A percentile compares a stretch with the other conserved stretches of the same genome.
These are phyloP conservation scores for Pyrenopolyporus hunteri DNA, from an alignment of 495 filamentous ascomycete genomes.

Conservation along the genomic window DNA sequence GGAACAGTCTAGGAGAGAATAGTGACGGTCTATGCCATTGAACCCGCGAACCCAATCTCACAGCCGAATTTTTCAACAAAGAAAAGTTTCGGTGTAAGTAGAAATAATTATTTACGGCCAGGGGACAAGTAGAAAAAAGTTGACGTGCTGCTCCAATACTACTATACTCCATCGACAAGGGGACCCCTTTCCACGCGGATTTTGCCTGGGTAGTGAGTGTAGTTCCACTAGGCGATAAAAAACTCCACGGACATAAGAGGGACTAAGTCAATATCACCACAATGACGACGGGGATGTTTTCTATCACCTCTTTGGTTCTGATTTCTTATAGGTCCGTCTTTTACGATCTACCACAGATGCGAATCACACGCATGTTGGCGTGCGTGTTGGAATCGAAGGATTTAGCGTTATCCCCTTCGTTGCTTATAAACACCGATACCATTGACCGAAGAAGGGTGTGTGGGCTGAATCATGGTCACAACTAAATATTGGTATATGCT, in stretches of 20 bases:
- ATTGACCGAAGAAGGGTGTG: too few relatives aligned
- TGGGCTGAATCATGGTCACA: too few relatives aligned
- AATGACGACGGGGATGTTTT: too few relatives aligned
- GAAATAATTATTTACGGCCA: not conserved
- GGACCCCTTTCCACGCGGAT: too few relatives aligned
- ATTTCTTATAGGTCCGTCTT: conserved; percentile 3
- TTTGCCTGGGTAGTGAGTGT: too few relatives aligned
- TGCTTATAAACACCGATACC: not conserved
- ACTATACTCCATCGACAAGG: too few relatives aligned
- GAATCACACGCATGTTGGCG: conserved; percentile 14
- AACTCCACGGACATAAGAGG: conserved; percentile 1
- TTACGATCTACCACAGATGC: too few relatives aligned
- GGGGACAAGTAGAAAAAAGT: not conserved
- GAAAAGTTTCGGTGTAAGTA: not conserved
- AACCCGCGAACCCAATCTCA: not conserved
- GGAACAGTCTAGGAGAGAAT: not conserved
- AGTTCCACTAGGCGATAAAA: too few relatives aligned
- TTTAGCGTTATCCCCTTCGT: too few relatives aligned
- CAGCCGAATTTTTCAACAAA: not conserved
- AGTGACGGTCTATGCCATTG: not conserved
- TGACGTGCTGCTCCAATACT: too few relatives aligned
- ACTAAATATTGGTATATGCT: too few relatives aligned
- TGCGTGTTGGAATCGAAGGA: not conserved
- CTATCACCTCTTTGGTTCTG: conserved; percentile 8
- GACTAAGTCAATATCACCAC: conserved; percentile 10